Conservation (phyloP, 805 yeast genomes). For the Candida glaebosa region DNA sequence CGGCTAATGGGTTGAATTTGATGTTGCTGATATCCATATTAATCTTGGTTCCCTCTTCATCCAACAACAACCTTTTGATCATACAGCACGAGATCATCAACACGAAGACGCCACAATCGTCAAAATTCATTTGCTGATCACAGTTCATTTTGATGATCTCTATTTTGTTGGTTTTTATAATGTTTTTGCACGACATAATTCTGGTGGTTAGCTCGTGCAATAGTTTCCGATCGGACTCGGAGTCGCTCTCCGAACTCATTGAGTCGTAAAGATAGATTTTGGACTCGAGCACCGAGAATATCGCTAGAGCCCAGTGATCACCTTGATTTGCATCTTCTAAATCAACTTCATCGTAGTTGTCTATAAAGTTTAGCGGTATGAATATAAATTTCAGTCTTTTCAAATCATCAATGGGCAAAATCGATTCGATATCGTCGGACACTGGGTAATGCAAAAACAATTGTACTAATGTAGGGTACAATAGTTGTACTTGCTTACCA, state of each 20-base stretch:
- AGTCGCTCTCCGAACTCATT: slow-evolving; percentile 42
- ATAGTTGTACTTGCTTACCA: slow-evolving; percentile 26
- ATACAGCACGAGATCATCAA: slow-evolving; percentile 38
- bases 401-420: slow-evolving; percentile 32
- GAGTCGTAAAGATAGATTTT: slow-evolving; percentile 60
- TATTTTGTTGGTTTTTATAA: slow-evolving; percentile 22
- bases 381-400: slow-evolving; percentile 47
- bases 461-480: slow-evolving; percentile 63
- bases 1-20: slow-evolving; percentile 45
- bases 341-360: slow-evolving; percentile 32
- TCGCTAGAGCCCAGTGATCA: slow-evolving; percentile 71
- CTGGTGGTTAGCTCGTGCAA: slow-evolving; percentile 20
- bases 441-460: slow-evolving; percentile 49
- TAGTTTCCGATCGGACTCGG: slow-evolving; percentile 22
- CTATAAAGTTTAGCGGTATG: slow-evolving; percentile 66
- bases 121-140: slow-evolving; percentile 63
- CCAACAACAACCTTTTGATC: slow-evolving; percentile 22
- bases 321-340: slow-evolving; percentile 61
- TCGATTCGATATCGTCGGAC: slow-evolving; percentile 9
- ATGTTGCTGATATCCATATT: slow-evolving; percentile 39
- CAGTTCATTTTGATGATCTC: slow-evolving; percentile 31
- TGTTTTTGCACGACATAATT: slow-evolving; percentile 17
- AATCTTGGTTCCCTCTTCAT: slow-evolving; percentile 16
- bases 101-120: slow-evolving; percentile 59
- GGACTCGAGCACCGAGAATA: slow-evolving; percentile 47